A percentile compares a stretch with the other conserved stretches of the same genome.
phyloP scores from a whole-genome alignment of 305 asterid genomes.

The Fraxinus xanthoxyloides region DNA sequence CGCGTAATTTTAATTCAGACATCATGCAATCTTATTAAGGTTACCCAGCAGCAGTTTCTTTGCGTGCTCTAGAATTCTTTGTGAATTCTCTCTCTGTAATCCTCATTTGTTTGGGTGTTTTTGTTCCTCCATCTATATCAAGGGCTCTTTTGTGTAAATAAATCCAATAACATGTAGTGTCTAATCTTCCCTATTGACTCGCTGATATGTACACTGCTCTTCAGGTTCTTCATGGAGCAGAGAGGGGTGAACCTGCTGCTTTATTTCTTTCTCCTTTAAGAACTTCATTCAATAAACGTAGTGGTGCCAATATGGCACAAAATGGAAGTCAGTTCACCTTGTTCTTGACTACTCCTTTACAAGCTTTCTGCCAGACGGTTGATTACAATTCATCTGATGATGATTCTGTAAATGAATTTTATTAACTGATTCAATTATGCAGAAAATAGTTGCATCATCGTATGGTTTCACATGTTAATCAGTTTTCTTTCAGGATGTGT shows the following conservation, averaged over 20 bases:
- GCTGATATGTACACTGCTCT: conserved; percentile 29
- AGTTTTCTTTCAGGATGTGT: conserved; percentile 50
- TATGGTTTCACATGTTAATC: conserved; percentile 9
- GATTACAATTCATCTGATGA: conserved; percentile 48
- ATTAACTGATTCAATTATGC: conserved; percentile 13
- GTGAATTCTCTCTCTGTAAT: neutral
- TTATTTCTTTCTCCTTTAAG: conserved; percentile 81
- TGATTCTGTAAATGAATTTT: conserved; percentile 49
- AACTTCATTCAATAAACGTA: conserved; percentile 63
- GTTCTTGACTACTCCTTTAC: conserved; percentile 87
- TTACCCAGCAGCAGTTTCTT: neutral
- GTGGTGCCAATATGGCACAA: conserved; percentile 43
- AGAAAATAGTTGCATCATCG: conserved; percentile 6
- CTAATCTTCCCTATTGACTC: conserved; percentile 3
- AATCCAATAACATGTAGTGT: neutral
- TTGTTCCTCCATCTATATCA: neutral
- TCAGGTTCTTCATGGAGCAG: conserved; percentile 90
- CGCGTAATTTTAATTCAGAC: neutral
- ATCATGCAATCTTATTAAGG: neutral
- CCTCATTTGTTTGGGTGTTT: neutral
- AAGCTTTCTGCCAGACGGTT: conserved; percentile 80
- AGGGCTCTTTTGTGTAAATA: neutral
- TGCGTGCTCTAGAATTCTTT: neutral
- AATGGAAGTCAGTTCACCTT: conserved; percentile 91
- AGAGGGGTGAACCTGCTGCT: conserved; percentile 83